Percentiles rank a stretch among this genome's conserved stretches.
Evolutionary conservation across 805 yeast genomes (phyloP).

Genomic region (Saturnispora hagleri): DNA sequence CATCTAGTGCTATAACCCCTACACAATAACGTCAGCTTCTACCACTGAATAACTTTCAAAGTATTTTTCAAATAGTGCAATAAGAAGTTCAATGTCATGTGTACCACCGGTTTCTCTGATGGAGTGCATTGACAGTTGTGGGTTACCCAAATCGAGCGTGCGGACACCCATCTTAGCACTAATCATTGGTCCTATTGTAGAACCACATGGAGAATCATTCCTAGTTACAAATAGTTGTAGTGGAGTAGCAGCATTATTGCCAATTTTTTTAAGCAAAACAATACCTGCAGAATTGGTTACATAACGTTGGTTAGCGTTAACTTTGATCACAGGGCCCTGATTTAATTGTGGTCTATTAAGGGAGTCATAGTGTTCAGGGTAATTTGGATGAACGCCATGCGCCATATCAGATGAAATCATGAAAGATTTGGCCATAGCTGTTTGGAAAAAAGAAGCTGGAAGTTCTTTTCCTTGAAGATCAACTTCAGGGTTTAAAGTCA

Average conservation of each 20-base stretch:
- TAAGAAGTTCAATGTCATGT: constrained; percentile 56
- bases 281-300: constrained; percentile 91
- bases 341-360: constrained; percentile 76
- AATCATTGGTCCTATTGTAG: constrained; percentile 92
- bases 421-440: constrained; percentile 69
- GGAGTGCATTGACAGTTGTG: constrained; percentile 89
- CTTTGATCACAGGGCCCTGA: constrained; percentile 84
- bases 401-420: constrained; percentile 92
- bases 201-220: constrained; percentile 91
- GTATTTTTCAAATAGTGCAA: constrained; percentile 52
- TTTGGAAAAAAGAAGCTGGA: constrained; percentile 34
- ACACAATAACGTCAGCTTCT: constrained; percentile 36
- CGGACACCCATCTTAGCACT: constrained; percentile 81
- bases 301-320: constrained; percentile 92
- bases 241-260: constrained; percentile 62
- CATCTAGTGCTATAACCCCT: no score
- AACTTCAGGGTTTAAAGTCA: constrained; percentile 32
- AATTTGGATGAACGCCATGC: constrained; percentile 95
- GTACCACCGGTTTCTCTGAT: constrained; percentile 87
- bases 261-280: constrained; percentile 64
- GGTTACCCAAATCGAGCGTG: constrained; percentile 84
- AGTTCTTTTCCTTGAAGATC: constrained; percentile 26
- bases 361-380: constrained; percentile 63
- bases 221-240: constrained; percentile 87
- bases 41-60: constrained; percentile 37